Percentiles rank a stretch among this genome's conserved stretches.
Evolutionary conservation across 164 flowering plant species (phyloP).

Genomic region (Stephania cephalantha): DNA sequence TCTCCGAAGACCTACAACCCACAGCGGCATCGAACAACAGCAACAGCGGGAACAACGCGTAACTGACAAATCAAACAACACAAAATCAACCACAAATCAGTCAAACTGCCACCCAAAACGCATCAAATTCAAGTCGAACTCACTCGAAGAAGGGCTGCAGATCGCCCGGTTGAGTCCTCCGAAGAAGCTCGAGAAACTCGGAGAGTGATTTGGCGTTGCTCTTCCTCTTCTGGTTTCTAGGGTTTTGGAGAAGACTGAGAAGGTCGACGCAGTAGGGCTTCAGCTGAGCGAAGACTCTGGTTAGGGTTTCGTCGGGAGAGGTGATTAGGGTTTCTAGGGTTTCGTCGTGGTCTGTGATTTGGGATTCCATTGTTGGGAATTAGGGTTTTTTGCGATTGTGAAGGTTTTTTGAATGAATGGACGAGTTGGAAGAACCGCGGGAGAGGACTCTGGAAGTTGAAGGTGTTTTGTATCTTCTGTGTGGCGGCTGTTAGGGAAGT

Average conservation of each 20-base stretch:
- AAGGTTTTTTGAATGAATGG: neutral
- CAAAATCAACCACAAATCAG: no score
- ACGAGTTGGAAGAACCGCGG: neutral
- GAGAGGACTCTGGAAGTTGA: neutral
- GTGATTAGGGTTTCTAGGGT: conserved; percentile 1
- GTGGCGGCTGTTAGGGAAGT: no score
- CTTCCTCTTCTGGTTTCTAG: conserved; percentile 14
- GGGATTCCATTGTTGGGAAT: conserved; percentile 5
- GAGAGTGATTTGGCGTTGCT: conserved; percentile 24
- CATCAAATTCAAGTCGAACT: conserved; percentile 5
- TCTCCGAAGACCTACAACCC: conserved; percentile 40
- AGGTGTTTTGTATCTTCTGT: neutral
- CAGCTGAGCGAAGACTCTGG: conserved; percentile 37
- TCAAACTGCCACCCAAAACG: neutral
- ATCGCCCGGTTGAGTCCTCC: conserved; percentile 26
- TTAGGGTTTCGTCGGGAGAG: conserved; percentile 15
- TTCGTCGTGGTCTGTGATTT: conserved; percentile 13
- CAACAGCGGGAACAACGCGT: conserved; percentile 71
- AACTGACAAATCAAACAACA: conserved; percentile 37
- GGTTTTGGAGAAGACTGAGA: conserved; percentile 47
- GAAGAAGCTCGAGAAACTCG: conserved; percentile 39
- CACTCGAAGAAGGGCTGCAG: conserved; percentile 76
- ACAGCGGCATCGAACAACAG: conserved; percentile 83
- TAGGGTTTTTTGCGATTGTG: neutral
- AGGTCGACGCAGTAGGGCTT: conserved; percentile 49